Percentiles rank a stretch among this genome's conserved stretches.
Conservation (phyloP, 768 basidiomycete species). For the Thelephora ganbajun region DNA sequence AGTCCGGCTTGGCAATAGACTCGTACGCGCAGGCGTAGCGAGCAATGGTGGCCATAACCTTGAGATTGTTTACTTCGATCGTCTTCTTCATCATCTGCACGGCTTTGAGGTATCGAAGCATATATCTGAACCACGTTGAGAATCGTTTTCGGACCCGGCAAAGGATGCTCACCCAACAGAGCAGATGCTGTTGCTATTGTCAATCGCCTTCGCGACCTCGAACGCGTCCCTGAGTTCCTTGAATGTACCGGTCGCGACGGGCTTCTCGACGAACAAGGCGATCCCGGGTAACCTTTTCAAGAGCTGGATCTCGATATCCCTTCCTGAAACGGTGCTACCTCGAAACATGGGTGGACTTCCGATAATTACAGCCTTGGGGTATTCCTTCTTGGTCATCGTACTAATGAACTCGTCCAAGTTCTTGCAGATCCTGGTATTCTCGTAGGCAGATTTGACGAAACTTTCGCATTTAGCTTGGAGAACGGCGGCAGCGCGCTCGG, state of each 20-base stretch:
- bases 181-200: constrained; percentile 59
- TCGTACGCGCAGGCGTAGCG: constrained; percentile 88
- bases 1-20: constrained; percentile 66
- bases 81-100: constrained; percentile 96
- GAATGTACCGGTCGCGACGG: constrained; percentile 68
- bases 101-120: constrained; percentile 87
- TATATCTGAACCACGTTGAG: constrained; percentile 41
- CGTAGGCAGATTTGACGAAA: constrained; percentile 89
- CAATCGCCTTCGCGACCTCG: constrained; percentile 57
- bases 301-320: constrained; percentile 81
- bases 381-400: constrained; percentile 46
- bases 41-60: constrained; percentile 92
- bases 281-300: constrained; percentile 79
- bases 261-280: constrained; percentile 88
- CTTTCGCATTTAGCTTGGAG: constrained; percentile 86
- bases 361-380: constrained; percentile 73
- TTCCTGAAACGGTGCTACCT: constrained; percentile 58
- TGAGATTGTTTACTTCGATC: constrained; percentile 85
- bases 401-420: constrained; percentile 77
- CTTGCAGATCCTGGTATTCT: constrained; percentile 73
- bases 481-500: constrained; percentile 64
- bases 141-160: neutral
- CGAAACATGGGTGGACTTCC: constrained; percentile 93
- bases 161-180: constrained; percentile 64
- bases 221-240: constrained; percentile 56